Conservation (phyloP, 1,284 basidiomycete species). For the Puccinia hordei region DNA sequence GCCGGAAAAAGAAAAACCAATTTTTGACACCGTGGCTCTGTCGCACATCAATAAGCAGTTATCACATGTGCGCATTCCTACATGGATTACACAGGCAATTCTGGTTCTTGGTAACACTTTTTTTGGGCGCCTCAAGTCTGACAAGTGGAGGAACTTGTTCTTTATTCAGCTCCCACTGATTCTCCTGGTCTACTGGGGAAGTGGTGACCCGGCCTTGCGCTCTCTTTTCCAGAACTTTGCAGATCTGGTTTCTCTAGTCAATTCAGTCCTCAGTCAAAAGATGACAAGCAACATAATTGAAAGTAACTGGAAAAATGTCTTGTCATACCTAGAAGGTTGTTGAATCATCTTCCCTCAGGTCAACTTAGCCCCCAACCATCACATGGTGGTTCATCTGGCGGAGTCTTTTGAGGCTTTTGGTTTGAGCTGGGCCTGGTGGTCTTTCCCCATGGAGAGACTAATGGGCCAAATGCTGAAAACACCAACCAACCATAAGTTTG, state of each 20-base stretch:
- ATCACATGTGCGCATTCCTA: slow-evolving; percentile 5
- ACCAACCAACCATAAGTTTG: too few species aligned
- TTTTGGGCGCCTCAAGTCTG: slow-evolving; percentile 52
- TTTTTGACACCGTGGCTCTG: slow-evolving; percentile 11
- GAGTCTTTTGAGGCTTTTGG: slow-evolving; percentile 40
- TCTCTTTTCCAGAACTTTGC: slow-evolving; percentile 34
- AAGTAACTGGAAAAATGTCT: slow-evolving; percentile 6
- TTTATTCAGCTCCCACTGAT: slow-evolving; percentile 41
- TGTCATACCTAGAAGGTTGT: slow-evolving; percentile 19
- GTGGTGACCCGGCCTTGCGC: neutral
- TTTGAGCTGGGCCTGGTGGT: slow-evolving; percentile 34
- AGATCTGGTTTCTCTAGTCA: slow-evolving; percentile 41
- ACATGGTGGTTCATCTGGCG: slow-evolving; percentile 37
- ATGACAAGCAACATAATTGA: neutral
- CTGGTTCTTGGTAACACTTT: slow-evolving; percentile 37
- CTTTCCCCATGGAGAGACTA: slow-evolving; percentile 40
- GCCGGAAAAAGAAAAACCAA: slow-evolving; percentile 10
- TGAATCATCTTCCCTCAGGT: slow-evolving; percentile 20
- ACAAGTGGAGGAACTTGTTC: slow-evolving; percentile 51
- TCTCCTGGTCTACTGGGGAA: slow-evolving; percentile 15
- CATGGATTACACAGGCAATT: slow-evolving; percentile 26
- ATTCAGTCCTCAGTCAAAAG: slow-evolving; percentile 10
- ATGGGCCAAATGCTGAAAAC: too few species aligned
- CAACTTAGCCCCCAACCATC: slow-evolving; percentile 20
- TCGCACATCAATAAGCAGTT: neutral